Base-by-base conservation (phyloP, 257 asterid genomes). In the Plantago ovata region DNA sequence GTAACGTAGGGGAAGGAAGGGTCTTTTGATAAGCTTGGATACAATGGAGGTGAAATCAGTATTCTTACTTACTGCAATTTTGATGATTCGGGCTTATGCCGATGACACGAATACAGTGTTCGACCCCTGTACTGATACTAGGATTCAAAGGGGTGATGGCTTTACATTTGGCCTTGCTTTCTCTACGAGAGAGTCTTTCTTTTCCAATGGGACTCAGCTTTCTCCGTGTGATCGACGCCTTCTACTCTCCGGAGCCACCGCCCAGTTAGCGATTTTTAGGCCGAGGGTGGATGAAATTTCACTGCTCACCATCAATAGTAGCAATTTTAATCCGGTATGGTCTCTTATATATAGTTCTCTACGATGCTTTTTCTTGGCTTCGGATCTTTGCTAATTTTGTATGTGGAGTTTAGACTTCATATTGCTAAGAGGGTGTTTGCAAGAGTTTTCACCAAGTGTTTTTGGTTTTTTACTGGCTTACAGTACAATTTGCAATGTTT, bases 201-300 rank as follows among this genome's bases (percentile, higher is more conserved):
- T 89, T 43, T 86, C 69, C 81, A 82, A 93, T 64, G 81, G 78
- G 60, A 77, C 86, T 7, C 97, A 89, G 74, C 96, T 93, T 55
- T 93, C 99, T 1, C 99, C 99, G 0, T 89, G 99, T 39, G 97
- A 93, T 71, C 59, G 56, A 0, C 94, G 99, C 1, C 94, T 93
- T 44, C 7, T 84, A 32, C 87, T 93, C 19, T 14, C 85, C 9
- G 66, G 66, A n/a, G 58, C 46, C 15, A 41, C 49, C 1, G 84
- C 51, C 3, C 69, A 79, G 46, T 74, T 89, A 1, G 95, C 94
- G 1, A 68, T 93, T 45, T 93, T 89, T 58, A 77, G 99, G 85
- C 96, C 97, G 0, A 86, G 84, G 59, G 87, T 89, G 7, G 97
- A 93, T 45, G 97, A 93, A 80, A 78, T 93, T 68, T 77, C 99